Conservation (phyloP, 768 basidiomycete species). For the Pleurotus ostreatus region DNA sequence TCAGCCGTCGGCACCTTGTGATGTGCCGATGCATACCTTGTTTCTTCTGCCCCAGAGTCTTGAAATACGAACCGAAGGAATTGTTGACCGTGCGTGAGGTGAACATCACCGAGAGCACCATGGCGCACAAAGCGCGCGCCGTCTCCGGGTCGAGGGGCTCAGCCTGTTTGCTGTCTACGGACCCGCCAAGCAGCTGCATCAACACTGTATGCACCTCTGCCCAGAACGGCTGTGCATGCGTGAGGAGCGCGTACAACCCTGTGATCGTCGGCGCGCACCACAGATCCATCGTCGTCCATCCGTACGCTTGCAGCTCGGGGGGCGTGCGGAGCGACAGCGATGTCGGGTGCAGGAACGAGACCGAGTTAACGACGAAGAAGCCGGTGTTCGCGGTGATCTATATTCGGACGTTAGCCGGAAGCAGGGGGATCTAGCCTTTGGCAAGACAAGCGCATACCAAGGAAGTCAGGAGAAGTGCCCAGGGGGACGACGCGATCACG, state of each 20-base stretch:
- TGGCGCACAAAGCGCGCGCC: slow-evolving; percentile 70
- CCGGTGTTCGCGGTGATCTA: slow-evolving; percentile 76
- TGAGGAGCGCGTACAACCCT: slow-evolving; percentile 74
- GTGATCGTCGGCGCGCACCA: slow-evolving; percentile 84
- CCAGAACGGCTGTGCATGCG: slow-evolving; percentile 87
- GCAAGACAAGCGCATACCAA: slow-evolving; percentile 40
- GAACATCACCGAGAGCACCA: slow-evolving; percentile 62
- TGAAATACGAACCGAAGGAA: slow-evolving; percentile 27
- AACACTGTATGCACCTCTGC: slow-evolving; percentile 51
- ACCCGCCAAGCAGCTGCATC: slow-evolving; percentile 37
- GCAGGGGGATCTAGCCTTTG: not conserved
- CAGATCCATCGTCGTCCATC: slow-evolving; percentile 82
- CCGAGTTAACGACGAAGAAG: slow-evolving; percentile 73
- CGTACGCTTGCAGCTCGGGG: slow-evolving; percentile 73
- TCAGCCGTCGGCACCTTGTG: not conserved
- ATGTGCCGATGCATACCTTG: not conserved
- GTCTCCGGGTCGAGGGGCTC: slow-evolving; percentile 56
- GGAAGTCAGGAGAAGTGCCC: slow-evolving; percentile 72
- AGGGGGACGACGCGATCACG: slow-evolving; percentile 60
- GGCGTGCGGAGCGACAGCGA: slow-evolving; percentile 70
- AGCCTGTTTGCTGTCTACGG: slow-evolving; percentile 25
- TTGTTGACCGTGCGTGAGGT: slow-evolving; percentile 61
- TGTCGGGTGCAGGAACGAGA: slow-evolving; percentile 73
- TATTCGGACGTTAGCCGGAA: not conserved
- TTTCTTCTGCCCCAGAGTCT: not conserved